phyloP scores from a whole-genome alignment of 2,329 filamentous ascomycete genomes.

The Graphilbum ipis-grandicollis region DNA sequence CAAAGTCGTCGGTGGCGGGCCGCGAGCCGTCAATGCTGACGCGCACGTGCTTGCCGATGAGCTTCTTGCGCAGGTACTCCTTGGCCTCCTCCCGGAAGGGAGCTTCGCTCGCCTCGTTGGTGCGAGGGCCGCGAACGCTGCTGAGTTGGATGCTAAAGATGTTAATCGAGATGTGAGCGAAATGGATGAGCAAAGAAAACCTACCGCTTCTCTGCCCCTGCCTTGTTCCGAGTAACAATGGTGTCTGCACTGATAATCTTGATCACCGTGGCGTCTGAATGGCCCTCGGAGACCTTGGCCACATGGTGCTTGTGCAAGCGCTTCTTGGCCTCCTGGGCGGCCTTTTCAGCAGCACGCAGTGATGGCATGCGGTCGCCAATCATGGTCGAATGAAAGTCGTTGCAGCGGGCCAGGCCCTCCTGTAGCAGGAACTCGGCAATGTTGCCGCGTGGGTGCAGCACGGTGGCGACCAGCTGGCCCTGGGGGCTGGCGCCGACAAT shows the following conservation, averaged over 20 bases:
- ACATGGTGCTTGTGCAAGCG: slow-evolving; percentile 73
- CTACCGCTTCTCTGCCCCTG: slow-evolving; percentile 61
- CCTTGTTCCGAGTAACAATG: slow-evolving; percentile 69
- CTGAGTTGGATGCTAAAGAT: slow-evolving; percentile 69
- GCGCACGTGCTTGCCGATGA: slow-evolving; percentile 92
- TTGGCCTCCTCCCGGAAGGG: slow-evolving; percentile 89
- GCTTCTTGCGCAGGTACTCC: slow-evolving; percentile 80
- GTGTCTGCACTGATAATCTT: slow-evolving; percentile 83
- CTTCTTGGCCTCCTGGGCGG: slow-evolving; percentile 58
- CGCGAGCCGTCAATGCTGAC: slow-evolving; percentile 81
- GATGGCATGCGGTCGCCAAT: slow-evolving; percentile 76
- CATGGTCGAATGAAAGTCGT: slow-evolving; percentile 88
- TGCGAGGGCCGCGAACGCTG: slow-evolving; percentile 85
- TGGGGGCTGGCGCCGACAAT: slow-evolving; percentile 80
- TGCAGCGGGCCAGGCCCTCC: slow-evolving; percentile 78
- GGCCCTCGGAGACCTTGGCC: slow-evolving; percentile 45
- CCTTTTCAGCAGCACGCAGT: slow-evolving; percentile 72
- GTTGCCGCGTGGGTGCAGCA: slow-evolving; percentile 80
- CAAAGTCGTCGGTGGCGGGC: slow-evolving; percentile 75
- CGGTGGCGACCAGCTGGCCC: slow-evolving; percentile 72
- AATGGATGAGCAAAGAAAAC: too few species aligned
- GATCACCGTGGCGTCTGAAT: slow-evolving; percentile 66
- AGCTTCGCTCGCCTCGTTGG: slow-evolving; percentile 68
- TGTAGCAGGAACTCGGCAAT: slow-evolving; percentile 84
- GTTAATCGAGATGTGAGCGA: too few species aligned